Evolutionary conservation across 176 grass and related monocot genomes (phyloP), one percentile per base, ranked within the genome.

Genomic region (Oryza rufipogon): DNA sequence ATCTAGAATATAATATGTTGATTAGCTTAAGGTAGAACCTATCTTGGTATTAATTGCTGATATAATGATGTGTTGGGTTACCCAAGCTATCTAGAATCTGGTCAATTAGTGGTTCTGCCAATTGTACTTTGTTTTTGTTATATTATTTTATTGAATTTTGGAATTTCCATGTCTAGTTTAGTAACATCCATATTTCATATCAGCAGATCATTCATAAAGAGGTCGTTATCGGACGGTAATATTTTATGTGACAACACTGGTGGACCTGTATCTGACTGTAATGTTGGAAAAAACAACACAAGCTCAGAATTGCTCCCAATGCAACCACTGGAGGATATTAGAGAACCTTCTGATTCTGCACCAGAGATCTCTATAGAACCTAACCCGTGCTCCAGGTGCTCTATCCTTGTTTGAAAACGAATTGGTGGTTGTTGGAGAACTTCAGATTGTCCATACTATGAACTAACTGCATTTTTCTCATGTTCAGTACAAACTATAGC

Each of bases 141-240:
- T 64, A 39, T 83, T 87, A 22, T 17, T 76, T 84, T 20, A 16
- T n/a, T 38, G 75, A 79, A 71, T 23, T 86, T 2, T 73, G 66
- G 12, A 15, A 11, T 83, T 39, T 12, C 28, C 3, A 32, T 73
- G 32, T 17, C 69, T 81, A 34, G 48, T 69, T 76, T 76, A 70
- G 69, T 64, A 56, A 30, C 73, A 13, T 11, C 22, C 13, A 75
- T 30, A 75, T 81, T 58, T 86, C 28, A 25, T 79, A 80, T 77
- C 54, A 84, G 58, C 92, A 98, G 95, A 79, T 91, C 92, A 85
- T 89, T 94, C 54, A 92, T 96, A 83, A 96, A 92, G 78, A 96
- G 93, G 85, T 99, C 93, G 12, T 60, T 99, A 33, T 99, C 93
- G 2, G 93, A 94, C 72, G 97, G 93, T 66, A 96, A 99, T 84